Evolutionary conservation across 1,284 basidiomycete genomes (phyloP).

Genomic region (Ustilago tritici): DNA sequence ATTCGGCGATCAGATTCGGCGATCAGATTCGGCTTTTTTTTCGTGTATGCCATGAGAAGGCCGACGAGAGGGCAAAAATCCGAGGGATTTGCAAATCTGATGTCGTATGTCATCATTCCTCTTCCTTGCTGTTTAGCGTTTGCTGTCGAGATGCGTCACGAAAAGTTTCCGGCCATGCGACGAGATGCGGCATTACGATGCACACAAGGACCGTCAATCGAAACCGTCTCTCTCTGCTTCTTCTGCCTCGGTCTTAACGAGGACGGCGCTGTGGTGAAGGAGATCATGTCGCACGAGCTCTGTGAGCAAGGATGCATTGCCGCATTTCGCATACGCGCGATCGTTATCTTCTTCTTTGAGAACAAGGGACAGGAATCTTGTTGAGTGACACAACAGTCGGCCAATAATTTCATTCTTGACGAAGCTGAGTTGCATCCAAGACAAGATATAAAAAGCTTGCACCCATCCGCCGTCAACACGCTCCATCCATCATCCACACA

Average conservation of each 20-base stretch:
- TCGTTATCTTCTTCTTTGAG: background rate
- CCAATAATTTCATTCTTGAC: background rate
- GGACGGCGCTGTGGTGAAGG: background rate
- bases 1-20: background rate
- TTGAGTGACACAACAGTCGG: background rate
- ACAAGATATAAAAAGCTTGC: background rate
- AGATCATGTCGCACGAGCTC: slow-evolving; percentile 11
- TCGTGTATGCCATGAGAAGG: background rate
- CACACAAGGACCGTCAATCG: background rate
- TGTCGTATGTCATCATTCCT: slow-evolving; percentile 36
- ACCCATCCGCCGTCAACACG: background rate
- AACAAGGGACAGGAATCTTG: background rate
- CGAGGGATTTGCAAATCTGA: slow-evolving; percentile 12
- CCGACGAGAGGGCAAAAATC: background rate
- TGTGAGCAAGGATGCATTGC: slow-evolving; percentile 2
- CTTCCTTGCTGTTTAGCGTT: background rate
- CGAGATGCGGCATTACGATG: slow-evolving; percentile 6
- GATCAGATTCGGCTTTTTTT: slow-evolving; percentile 2
- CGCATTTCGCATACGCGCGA: slow-evolving; percentile 5
- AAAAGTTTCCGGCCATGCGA: slow-evolving; percentile 15
- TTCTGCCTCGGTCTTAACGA: too few relatives aligned
- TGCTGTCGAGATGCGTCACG: slow-evolving; percentile 5
- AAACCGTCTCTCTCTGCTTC: background rate
- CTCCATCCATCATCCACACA: background rate
- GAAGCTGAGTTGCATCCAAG: background rate